Percentiles rank a stretch among this genome's conserved stretches.
These are phyloP conservation scores for Paecilomyces dactylethromorphus DNA, from an alignment of 2,329 filamentous ascomycete species.

Conservation along the genomic window DNA sequence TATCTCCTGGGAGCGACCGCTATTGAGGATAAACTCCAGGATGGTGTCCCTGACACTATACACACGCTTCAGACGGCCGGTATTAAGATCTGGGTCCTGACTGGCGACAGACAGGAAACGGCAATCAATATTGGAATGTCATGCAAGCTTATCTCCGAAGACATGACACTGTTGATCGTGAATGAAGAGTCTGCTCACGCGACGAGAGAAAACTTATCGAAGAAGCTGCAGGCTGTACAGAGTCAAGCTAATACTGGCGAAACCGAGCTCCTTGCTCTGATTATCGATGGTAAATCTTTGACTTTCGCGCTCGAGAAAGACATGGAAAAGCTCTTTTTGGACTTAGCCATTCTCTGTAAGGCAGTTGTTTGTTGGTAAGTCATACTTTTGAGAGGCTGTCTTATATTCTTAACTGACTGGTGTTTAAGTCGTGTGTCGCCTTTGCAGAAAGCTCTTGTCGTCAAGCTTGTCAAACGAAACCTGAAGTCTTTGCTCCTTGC, in stretches of 20 bases:
- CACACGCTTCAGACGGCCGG: conserved; percentile 93
- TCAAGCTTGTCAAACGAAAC: conserved; percentile 95
- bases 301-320: conserved; percentile 91
- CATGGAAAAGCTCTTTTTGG: conserved; percentile 85
- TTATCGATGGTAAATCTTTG: conserved; percentile 94
- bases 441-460: conserved; percentile 91
- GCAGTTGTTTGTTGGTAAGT: conserved; percentile 84
- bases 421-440: conserved; percentile 76
- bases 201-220: conserved; percentile 82
- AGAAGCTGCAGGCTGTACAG: conserved; percentile 86
- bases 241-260: conserved; percentile 61
- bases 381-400: neutral
- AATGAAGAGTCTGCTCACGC: conserved; percentile 78
- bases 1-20: conserved; percentile 89
- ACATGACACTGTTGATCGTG: conserved; percentile 95
- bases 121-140: conserved; percentile 99
- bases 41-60: conserved; percentile 96
- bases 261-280: conserved; percentile 77
- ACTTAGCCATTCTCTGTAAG: conserved; percentile 92
- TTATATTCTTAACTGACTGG: conserved; percentile 6
- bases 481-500: conserved; percentile 86
- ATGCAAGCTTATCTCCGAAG: conserved; percentile 95
- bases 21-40: conserved; percentile 94
- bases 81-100: conserved; percentile 98
- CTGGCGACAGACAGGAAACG: conserved; percentile 94